Evolutionary conservation across 805 yeast genomes (phyloP).

Genomic region (Saccharomycopsis javanensis): DNA sequence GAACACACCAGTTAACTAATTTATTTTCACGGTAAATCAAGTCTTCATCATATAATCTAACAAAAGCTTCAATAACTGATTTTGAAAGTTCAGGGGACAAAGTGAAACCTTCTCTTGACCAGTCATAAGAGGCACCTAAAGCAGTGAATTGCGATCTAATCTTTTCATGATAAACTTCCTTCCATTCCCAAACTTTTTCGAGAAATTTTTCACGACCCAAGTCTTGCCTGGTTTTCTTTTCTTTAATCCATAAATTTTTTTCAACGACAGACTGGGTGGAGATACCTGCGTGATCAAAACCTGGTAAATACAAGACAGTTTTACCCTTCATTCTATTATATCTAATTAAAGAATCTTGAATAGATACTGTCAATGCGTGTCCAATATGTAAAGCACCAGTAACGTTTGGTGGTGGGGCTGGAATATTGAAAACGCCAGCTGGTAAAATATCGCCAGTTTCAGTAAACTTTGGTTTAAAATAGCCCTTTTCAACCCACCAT

Average conservation of each 20-base stretch:
- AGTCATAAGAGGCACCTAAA: constrained; percentile 95
- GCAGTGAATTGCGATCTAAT: constrained; percentile 77
- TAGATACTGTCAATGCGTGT: constrained; percentile 90
- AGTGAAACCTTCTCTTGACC: constrained; percentile 93
- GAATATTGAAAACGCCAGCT: constrained; percentile 80
- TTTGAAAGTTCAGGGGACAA: constrained; percentile 66
- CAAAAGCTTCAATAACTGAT: constrained; percentile 87
- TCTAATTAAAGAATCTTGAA: constrained; percentile 89
- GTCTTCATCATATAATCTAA: constrained; percentile 87
- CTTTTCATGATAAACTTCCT: constrained; percentile 79
- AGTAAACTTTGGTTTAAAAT: constrained; percentile 78
- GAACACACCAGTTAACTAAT: constrained; percentile 93
- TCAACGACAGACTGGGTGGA: constrained; percentile 98
- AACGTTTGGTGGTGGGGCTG: constrained; percentile 99
- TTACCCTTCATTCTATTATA: constrained; percentile 96
- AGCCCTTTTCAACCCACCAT: constrained; percentile 91
- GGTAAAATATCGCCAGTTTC: constrained; percentile 67
- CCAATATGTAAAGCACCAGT: constrained; percentile 99
- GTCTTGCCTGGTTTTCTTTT: constrained; percentile 87
- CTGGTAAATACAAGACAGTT: constrained; percentile 87
- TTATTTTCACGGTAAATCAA: constrained; percentile 88
- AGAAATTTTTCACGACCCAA: constrained; percentile 86
- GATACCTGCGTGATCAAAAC: constrained; percentile 98
- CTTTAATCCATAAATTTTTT: constrained; percentile 84
- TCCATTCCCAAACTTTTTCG: constrained; percentile 96